Conservation (phyloP, 352 stramenopile genomes). For the Phytophthora lateralis region DNA sequence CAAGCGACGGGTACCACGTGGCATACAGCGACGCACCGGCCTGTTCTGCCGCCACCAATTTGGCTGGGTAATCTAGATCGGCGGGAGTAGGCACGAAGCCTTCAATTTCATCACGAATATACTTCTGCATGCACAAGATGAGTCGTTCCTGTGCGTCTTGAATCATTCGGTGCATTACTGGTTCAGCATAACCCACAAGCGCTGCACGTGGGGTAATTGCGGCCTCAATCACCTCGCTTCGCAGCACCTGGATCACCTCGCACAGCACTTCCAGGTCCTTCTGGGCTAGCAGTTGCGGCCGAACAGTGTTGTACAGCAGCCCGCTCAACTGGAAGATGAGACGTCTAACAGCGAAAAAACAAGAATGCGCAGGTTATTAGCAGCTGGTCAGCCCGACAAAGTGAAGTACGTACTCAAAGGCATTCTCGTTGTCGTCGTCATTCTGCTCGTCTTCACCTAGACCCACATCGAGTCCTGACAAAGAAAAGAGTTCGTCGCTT, state of each 20-base stretch:
- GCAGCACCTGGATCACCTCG: constrained; percentile 78
- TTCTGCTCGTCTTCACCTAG: constrained; percentile 33
- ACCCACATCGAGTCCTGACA: constrained; percentile 19
- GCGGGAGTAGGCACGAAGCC: constrained; percentile 56
- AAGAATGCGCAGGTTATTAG: background rate
- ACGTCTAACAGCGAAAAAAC: constrained; percentile 36
- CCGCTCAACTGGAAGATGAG: constrained; percentile 82
- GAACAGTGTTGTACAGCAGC: constrained; percentile 71
- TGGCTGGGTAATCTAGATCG: constrained; percentile 80
- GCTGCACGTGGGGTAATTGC: constrained; percentile 59
- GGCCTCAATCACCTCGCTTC: constrained; percentile 79
- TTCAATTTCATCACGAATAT: constrained; percentile 84
- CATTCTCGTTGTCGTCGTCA: constrained; percentile 54
- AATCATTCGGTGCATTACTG: constrained; percentile 85
- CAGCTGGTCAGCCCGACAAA: background rate
- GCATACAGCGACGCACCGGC: constrained; percentile 60
- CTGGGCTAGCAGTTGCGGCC: constrained; percentile 71
- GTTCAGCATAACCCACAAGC: constrained; percentile 61
- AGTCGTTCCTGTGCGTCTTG: constrained; percentile 84
- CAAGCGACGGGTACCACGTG: constrained; percentile 84
- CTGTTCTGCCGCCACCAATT: constrained; percentile 46
- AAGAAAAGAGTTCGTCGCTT: constrained; percentile 58
- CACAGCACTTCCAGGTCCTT: constrained; percentile 81
- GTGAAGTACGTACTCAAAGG: constrained; percentile 65
- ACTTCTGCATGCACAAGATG: constrained; percentile 86